Base-by-base conservation (phyloP, 257 asterid genomes). In the Nicotiana attenuata region DNA sequence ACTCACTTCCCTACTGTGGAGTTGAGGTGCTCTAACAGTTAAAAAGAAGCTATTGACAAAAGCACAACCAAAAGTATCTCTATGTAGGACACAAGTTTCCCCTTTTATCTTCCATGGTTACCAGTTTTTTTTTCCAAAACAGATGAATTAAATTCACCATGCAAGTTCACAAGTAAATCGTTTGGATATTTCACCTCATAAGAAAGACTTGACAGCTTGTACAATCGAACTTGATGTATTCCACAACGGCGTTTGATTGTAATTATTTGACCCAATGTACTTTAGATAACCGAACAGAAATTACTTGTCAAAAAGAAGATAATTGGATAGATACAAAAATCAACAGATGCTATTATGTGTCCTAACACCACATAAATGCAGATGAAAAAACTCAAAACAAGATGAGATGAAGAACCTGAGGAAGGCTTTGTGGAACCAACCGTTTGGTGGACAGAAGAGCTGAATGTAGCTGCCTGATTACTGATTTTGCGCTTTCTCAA, bases 401-500 rank as follows among this genome's bases (percentile, higher is more conserved):
- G 77, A 82, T 80, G 71, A 89, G 82, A 81, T 57, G 61, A 80
- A 93, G 97, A 98, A 92, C 94, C 71, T 19, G 94, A 82, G 82
- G 77, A 83, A 59, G 87, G 59, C 82, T 53, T 47, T 86, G 87
- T 81, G 66, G 85, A 65, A 86, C 60, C 50, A 69, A 82, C 47
- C 61, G 38, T 60, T 83, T 71, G 82, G 55, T 87, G 76, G 81
- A 81, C 79, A 19, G 82, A 81, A 53, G 75, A 71, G 65, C 84
- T 83, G 77, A 5, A 80, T 66, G 67, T 80, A 65, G 84, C 83
- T 29, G 81, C 81, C 64, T 63, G 83, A 11, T 65, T 63, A 52
- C 78, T 82, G 60, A 31, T 80, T 85, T 86, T 94, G 89, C 99
- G 88, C 89, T 89, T 94, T 88, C 98, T 92, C 90, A 92, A 84